Evolutionary conservation across 345 rosid genomes (phyloP).

Genomic region (Theobroma cacao): DNA sequence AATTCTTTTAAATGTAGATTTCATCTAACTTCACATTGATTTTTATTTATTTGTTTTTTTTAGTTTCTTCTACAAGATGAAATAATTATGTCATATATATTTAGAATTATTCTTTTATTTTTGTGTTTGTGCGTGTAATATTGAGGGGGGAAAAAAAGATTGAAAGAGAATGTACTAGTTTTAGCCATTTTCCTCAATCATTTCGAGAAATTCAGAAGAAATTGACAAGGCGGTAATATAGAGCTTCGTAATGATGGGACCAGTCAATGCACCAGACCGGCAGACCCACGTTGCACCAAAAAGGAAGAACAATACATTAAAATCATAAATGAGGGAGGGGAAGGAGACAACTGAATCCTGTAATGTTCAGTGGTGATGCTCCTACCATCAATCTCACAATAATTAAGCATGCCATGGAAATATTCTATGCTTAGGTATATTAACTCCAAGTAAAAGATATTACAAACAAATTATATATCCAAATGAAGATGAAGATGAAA

Average conservation of each 20-base stretch:
- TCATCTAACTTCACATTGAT: no score
- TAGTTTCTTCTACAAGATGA: no score
- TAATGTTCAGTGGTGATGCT: neutral
- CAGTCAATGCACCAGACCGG: neutral
- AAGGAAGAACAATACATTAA: neutral
- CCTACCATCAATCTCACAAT: neutral
- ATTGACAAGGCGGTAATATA: neutral
- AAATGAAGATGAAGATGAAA: neutral
- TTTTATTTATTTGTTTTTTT: no score
- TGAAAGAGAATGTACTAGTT: no score
- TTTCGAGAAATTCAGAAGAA: neutral
- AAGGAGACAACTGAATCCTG: neutral
- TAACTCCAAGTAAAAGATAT: neutral
- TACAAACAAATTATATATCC: neutral
- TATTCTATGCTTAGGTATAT: no score
- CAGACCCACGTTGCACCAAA: neutral
- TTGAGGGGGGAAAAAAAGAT: no score
- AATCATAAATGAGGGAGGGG: neutral
- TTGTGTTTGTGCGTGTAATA: no score
- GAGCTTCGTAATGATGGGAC: neutral
- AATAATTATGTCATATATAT: neutral
- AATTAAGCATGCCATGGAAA: neutral
- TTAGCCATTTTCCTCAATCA: no score
- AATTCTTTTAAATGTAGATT: no score
- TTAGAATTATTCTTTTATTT: no score